Evolutionary conservation across 495 filamentous ascomycete species (phyloP).

Genomic region (Aspergillus wentii): DNA sequence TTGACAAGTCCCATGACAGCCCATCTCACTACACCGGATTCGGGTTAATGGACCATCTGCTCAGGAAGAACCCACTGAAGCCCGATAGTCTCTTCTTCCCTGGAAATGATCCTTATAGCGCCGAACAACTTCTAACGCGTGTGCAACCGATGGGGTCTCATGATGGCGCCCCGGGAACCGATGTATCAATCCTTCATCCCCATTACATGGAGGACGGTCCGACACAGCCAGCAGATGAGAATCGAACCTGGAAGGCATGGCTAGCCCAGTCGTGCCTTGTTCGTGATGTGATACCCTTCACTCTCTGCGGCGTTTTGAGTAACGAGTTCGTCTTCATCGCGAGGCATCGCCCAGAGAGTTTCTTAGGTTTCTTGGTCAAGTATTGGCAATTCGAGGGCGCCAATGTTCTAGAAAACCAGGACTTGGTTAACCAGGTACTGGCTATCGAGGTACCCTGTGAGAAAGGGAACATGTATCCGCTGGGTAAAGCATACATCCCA

Average conservation of each 20-base stretch:
- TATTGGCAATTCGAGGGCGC: conserved; percentile 7
- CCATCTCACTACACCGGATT: not conserved
- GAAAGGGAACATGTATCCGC: conserved; percentile 6
- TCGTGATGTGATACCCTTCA: conserved; percentile 4
- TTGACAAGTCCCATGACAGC: not conserved
- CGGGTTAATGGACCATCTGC: conserved; percentile 1
- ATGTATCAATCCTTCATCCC: conserved; percentile 6
- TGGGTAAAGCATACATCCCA: conserved; percentile 13
- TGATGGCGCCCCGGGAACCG: not conserved
- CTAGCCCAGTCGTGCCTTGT: conserved; percentile 3
- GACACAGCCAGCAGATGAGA: conserved; percentile 3
- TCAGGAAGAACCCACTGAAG: too few relatives aligned
- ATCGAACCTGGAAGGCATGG: conserved; percentile 7
- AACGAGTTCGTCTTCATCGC: conserved; percentile 19
- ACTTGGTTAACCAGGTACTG: not conserved
- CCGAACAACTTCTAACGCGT: conserved; percentile 19
- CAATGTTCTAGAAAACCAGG: not conserved
- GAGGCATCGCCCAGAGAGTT: conserved; percentile 15
- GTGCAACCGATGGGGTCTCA: too few relatives aligned
- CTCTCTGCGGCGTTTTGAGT: conserved; percentile 7
- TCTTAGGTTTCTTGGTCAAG: conserved; percentile 19
- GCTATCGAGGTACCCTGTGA: conserved; percentile 7
- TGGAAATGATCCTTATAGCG: conserved; percentile 11
- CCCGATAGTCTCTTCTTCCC: too few relatives aligned
- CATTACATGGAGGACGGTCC: conserved; percentile 7